Percentiles rank a stretch among this genome's conserved stretches.
Conservation (phyloP, 306 rosid genomes). For the Medicago lupulina region DNA sequence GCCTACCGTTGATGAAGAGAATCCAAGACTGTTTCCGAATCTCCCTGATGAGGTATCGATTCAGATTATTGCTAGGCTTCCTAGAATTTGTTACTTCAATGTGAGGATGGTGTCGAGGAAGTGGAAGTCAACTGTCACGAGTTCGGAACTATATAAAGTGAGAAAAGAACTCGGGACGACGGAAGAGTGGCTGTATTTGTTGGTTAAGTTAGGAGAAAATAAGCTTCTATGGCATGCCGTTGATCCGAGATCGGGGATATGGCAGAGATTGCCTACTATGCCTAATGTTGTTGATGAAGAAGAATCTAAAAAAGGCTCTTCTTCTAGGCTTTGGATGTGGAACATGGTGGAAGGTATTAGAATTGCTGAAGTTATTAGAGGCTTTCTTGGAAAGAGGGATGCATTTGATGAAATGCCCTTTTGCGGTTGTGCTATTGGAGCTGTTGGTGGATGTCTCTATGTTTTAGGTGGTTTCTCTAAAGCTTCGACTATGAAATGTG, state of each 20-base stretch:
- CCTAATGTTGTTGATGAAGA: constrained; percentile 67
- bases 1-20: constrained; percentile 58
- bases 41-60: constrained; percentile 93
- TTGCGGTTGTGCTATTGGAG: constrained; percentile 87
- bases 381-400: constrained; percentile 82
- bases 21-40: constrained; percentile 72
- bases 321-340: constrained; percentile 74
- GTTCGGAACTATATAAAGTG: constrained; percentile 66
- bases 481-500: constrained; percentile 78
- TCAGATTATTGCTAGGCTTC: constrained; percentile 91
- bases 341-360: constrained; percentile 74
- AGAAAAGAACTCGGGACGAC: constrained; percentile 81
- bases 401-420: constrained; percentile 85
- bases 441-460: constrained; percentile 84
- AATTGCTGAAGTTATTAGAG: constrained; percentile 76
- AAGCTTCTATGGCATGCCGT: constrained; percentile 77
- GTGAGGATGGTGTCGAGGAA: constrained; percentile 71
- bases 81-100: constrained; percentile 69
- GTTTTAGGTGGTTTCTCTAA: constrained; percentile 91
- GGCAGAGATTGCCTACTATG: constrained; percentile 91
- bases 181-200: constrained; percentile 90
- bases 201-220: constrained; percentile 75
- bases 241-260: constrained; percentile 72
- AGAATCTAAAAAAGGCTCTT: constrained; percentile 57
- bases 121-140: constrained; percentile 71